Evolutionary conservation across 2,329 filamentous ascomycete species (phyloP).

Genomic region (Aspergillus udagawae): DNA sequence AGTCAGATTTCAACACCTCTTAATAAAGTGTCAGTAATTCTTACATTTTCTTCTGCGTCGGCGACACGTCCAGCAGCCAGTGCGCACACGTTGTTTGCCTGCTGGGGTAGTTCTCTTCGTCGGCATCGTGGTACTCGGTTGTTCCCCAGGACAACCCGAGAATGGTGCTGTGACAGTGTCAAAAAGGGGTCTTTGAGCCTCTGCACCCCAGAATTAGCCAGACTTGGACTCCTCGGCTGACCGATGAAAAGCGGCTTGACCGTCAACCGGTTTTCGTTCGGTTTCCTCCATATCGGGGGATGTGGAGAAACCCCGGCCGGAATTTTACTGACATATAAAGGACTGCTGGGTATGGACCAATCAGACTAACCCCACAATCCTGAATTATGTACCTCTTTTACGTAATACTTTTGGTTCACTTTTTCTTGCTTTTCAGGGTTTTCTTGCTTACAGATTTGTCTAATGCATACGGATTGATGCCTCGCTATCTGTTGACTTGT

Average conservation of each 20-base stretch:
- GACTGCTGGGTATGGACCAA: too few species aligned
- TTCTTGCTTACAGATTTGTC: too few species aligned
- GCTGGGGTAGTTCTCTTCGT: slow-evolving; percentile 18
- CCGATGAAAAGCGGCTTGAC: too few species aligned
- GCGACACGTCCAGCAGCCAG: slow-evolving; percentile 23
- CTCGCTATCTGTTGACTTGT: too few species aligned
- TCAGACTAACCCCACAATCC: too few species aligned
- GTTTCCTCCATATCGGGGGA: neutral
- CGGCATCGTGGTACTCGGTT: neutral
- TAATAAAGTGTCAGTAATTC: neutral
- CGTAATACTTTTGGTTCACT: too few species aligned
- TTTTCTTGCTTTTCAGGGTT: too few species aligned
- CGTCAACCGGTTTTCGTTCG: neutral
- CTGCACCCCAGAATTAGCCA: neutral
- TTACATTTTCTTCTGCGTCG: slow-evolving; percentile 24
- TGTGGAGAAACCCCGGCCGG: too few species aligned
- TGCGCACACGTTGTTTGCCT: slow-evolving; percentile 23
- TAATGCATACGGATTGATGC: too few species aligned
- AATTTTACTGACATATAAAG: too few species aligned
- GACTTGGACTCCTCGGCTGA: neutral
- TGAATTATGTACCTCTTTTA: too few species aligned
- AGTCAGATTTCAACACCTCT: neutral
- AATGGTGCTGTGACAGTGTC: neutral
- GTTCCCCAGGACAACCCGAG: neutral
- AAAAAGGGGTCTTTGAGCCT: slow-evolving; percentile 4